Evolutionary conservation across 1,139 yeast genomes (phyloP).

Genomic region (Hansenula lynferdii): DNA sequence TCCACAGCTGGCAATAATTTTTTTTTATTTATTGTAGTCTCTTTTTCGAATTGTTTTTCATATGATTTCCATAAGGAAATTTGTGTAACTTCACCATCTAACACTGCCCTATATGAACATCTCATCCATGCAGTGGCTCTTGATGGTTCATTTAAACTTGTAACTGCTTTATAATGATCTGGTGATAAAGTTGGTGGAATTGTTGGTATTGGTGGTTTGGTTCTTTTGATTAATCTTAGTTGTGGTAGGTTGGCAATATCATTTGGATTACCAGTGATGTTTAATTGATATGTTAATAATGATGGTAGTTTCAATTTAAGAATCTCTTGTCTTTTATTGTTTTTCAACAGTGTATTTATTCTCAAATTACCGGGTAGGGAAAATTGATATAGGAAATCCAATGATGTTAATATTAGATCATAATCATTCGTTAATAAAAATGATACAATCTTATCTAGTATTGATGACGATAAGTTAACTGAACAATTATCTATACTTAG

Average conservation of each 20-base stretch:
- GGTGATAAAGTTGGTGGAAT: slow-evolving; percentile 55
- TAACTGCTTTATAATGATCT: slow-evolving; percentile 57
- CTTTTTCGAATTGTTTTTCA: slow-evolving; percentile 71
- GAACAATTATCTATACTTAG: slow-evolving; percentile 41
- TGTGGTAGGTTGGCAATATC: slow-evolving; percentile 33
- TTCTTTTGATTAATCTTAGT: slow-evolving; percentile 35
- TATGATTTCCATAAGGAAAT: slow-evolving; percentile 95
- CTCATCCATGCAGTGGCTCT: slow-evolving; percentile 96
- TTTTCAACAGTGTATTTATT: slow-evolving; percentile 30
- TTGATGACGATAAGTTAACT: slow-evolving; percentile 32
- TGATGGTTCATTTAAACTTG: slow-evolving; percentile 74
- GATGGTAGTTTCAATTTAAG: slow-evolving; percentile 57
- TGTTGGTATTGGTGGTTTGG: slow-evolving; percentile 48
- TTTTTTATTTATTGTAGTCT: slow-evolving; percentile 40
- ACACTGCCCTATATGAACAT: slow-evolving; percentile 78
- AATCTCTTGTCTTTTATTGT: slow-evolving; percentile 39
- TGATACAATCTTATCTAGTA: slow-evolving; percentile 40
- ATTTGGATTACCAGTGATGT: slow-evolving; percentile 25
- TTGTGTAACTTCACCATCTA: slow-evolving; percentile 86
- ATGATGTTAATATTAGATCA: slow-evolving; percentile 57
- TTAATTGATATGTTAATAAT: slow-evolving; percentile 50
- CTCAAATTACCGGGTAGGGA: slow-evolving; percentile 44
- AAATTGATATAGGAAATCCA: slow-evolving; percentile 66
- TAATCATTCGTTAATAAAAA: slow-evolving; percentile 46
- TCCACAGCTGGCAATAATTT: slow-evolving; percentile 91